A percentile compares a stretch with the other conserved stretches of the same genome.
Conservation (phyloP, 768 basidiomycete genomes). For the Boletus huronensis region DNA sequence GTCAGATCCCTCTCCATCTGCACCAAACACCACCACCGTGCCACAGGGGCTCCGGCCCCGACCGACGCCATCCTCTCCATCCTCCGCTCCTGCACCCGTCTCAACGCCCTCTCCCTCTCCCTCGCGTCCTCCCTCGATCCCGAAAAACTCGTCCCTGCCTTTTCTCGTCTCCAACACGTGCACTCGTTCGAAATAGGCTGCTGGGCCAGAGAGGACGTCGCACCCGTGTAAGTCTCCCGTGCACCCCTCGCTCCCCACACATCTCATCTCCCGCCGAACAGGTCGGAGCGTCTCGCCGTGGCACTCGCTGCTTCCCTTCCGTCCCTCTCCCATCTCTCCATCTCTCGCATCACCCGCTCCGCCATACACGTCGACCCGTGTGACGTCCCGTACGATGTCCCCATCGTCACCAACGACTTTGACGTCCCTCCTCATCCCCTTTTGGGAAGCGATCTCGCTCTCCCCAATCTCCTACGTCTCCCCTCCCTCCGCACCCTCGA, state of each 20-base stretch:
- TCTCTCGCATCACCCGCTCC: slow-evolving; percentile 66
- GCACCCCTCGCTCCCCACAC: neutral
- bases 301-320: slow-evolving; percentile 61
- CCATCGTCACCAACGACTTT: slow-evolving; percentile 58
- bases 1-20: slow-evolving; percentile 47
- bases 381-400: slow-evolving; percentile 40
- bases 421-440: slow-evolving; percentile 54
- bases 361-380: slow-evolving; percentile 58
- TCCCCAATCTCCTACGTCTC: slow-evolving; percentile 65
- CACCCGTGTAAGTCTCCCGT: slow-evolving; percentile 35
- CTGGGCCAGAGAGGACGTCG: slow-evolving; percentile 33
- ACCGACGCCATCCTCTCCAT: slow-evolving; percentile 50
- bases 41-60: slow-evolving; percentile 28
- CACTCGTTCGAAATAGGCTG: slow-evolving; percentile 19
- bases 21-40: slow-evolving; percentile 34
- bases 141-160: slow-evolving; percentile 18
- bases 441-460: slow-evolving; percentile 53
- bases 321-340: slow-evolving; percentile 50
- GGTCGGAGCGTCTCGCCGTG: slow-evolving; percentile 61
- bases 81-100: slow-evolving; percentile 46
- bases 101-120: slow-evolving; percentile 31
- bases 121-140: slow-evolving; percentile 27
- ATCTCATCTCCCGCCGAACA: neutral
- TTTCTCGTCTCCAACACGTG: slow-evolving; percentile 16
- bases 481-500: slow-evolving; percentile 58